These are phyloP conservation scores for Acanthamoeba triangularis DNA, from an alignment of 208 protist species.

Conservation along the genomic window DNA sequence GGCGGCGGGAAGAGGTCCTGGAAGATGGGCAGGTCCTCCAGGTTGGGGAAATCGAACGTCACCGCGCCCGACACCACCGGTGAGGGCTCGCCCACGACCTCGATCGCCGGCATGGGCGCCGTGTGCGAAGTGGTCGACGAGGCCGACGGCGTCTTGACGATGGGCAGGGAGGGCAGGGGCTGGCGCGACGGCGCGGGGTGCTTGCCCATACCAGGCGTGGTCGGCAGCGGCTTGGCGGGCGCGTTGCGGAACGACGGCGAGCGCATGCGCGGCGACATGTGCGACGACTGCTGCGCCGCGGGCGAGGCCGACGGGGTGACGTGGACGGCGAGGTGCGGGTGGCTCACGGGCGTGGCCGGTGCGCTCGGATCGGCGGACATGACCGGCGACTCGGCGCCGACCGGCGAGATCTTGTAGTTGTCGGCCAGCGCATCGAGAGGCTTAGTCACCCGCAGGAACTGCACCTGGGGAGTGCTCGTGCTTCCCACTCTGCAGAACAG, in stretches of 20 bases:
- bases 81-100: neutral
- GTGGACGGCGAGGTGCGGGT: neutral
- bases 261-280: neutral
- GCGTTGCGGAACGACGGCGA: conserved; percentile 1
- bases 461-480: neutral
- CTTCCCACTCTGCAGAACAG: neutral
- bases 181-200: neutral
- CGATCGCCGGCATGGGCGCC: conserved; percentile 18
- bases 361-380: neutral
- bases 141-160: neutral
- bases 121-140: neutral
- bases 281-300: neutral
- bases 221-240: conserved; percentile 11
- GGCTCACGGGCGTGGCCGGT: conserved; percentile 11
- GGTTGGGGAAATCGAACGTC: conserved; percentile 27
- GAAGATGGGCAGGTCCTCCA: conserved; percentile 68
- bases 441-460: conserved; percentile 55
- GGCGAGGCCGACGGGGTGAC: neutral
- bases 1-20: conserved; percentile 49
- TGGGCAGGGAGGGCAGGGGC: neutral
- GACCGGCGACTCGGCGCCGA: neutral
- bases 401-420: conserved; percentile 34
- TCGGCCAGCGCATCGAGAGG: conserved; percentile 14
- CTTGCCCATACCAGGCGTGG: neutral
- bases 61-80: neutral